These are phyloP conservation scores for Salix brachista DNA, from an alignment of 345 rosid species.

Conservation along the genomic window DNA sequence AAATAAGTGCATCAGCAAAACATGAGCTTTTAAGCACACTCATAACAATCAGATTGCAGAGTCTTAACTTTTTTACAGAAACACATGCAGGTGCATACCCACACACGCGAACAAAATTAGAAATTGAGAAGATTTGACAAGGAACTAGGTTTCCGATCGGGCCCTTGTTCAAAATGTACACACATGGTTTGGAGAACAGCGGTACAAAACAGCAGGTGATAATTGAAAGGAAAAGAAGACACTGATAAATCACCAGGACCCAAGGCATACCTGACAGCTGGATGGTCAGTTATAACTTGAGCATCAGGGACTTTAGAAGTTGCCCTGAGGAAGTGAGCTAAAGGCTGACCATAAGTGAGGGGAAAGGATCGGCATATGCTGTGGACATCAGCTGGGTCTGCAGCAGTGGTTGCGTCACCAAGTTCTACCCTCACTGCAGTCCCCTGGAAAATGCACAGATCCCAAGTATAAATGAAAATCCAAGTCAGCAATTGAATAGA, in stretches of 20 bases:
- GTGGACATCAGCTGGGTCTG: slow-evolving; percentile 65
- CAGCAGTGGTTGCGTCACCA: slow-evolving; percentile 71
- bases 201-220: too few relatives aligned
- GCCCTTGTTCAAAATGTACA: not conserved
- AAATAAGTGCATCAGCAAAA: not conserved
- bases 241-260: not conserved
- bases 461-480: not conserved
- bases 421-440: slow-evolving; percentile 92
- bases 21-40: not conserved
- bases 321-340: slow-evolving; percentile 91
- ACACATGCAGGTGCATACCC: not conserved
- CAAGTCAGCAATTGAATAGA: not conserved
- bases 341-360: slow-evolving; percentile 76
- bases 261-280: slow-evolving; percentile 50
- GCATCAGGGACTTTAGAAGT: slow-evolving; percentile 88
- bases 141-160: not conserved
- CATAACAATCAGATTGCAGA: not conserved
- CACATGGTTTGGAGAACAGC: too few relatives aligned
- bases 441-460: slow-evolving; percentile 47
- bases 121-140: not conserved
- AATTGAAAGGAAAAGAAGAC: not conserved
- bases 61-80: not conserved
- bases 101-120: not conserved
- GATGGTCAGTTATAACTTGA: slow-evolving; percentile 83
- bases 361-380: slow-evolving; percentile 67